Base-by-base conservation (phyloP, 1,284 basidiomycete species). In the Leccinum variabile region DNA sequence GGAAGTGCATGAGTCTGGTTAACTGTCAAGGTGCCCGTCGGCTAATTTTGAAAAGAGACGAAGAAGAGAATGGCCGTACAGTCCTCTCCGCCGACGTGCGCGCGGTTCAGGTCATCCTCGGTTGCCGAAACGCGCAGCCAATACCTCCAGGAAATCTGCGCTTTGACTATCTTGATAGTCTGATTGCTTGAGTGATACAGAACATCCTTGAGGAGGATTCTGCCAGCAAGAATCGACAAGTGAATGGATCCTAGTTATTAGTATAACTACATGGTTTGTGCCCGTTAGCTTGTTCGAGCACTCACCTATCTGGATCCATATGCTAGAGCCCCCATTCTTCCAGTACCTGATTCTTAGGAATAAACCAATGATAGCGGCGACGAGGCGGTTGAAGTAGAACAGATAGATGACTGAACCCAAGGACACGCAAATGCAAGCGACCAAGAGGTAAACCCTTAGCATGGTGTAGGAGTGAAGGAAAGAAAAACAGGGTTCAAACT, bases 171-270 rank as follows among this genome's bases (percentile, higher is more conserved):
- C 63, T 86, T 86, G 54, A 95, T 81, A 9, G 91, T 92, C 74
- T 96, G 90, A 75, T 95, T 97, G 70, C 92, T 91, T 1, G 93
- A 95, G 75, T 96, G 87, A 73, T 97, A 97, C 33, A 85, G 81
- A 28, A 96, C 76, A 72, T 97, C 91, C 76, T 92, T 92, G 69
- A 97, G 82, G 14, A 94, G 82, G 59, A 98, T 88, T 66, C 94
- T 81, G 16, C 95, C 95, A 2, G 90, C 87, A 28, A 97, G 77
- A n/a, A 95, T 80, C 1, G 95, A 95, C 75, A 97, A 86, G 71
- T 96, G 94, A 44, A 96, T 83, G n/a, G 94, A 92, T 18, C 93
- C 92, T 69, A 56, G 28, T 25, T 18, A 37, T 37, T 37, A 37
- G n/a, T n/a, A n/a, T 3, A 46, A 46, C 18, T 35, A n/a, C 33